Conservation (phyloP, 768 basidiomycete genomes). For the Mycena maculata region DNA sequence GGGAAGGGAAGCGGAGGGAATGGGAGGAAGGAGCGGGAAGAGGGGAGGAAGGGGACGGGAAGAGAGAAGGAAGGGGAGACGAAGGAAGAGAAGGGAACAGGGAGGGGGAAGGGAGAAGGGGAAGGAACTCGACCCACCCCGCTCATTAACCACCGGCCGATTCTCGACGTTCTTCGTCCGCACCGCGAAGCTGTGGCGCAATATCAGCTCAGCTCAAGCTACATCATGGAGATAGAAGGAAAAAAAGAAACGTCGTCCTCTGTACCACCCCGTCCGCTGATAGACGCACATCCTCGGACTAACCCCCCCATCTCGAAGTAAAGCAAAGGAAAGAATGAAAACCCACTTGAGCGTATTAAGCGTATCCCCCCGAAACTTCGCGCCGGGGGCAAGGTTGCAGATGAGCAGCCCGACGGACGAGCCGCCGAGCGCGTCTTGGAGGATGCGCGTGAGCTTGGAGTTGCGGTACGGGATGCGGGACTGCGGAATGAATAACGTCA, state of each 20-base stretch:
- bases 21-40: background rate
- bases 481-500: conserved; percentile 46
- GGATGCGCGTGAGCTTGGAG: conserved; percentile 87
- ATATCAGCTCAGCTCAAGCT: conserved; percentile 1
- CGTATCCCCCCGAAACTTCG: conserved; percentile 86
- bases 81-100: background rate
- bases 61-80: background rate
- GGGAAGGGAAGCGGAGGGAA: background rate
- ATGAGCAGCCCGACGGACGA: conserved; percentile 83
- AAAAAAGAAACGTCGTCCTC: too few relatives aligned
- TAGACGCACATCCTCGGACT: too few relatives aligned
- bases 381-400: conserved; percentile 87
- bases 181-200: conserved; percentile 71
- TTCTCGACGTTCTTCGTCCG: conserved; percentile 91
- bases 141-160: conserved; percentile 81
- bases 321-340: background rate
- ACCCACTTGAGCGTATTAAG: conserved; percentile 90
- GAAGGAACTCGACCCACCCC: conserved; percentile 56
- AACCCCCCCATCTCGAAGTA: too few relatives aligned
- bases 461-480: conserved; percentile 90
- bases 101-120: background rate
- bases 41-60: background rate
- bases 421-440: conserved; percentile 92
- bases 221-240: too few relatives aligned
- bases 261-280: too few relatives aligned